phyloP scores from a whole-genome alignment of 1,284 basidiomycete species.

The Pascua guehoae region DNA sequence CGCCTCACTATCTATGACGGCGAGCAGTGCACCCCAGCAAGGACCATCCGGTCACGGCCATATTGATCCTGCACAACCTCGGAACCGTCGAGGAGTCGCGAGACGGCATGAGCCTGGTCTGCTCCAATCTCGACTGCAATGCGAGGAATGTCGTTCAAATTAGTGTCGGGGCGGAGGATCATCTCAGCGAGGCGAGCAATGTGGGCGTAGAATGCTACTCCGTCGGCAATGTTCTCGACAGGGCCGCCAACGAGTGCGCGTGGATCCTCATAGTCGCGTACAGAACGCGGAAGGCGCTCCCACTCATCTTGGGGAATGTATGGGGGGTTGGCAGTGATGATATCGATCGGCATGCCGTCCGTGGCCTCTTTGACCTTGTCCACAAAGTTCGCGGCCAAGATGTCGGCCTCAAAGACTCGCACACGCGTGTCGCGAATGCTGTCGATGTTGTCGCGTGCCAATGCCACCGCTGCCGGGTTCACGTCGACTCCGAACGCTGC shows the following conservation, averaged over 20 bases:
- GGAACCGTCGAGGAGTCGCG: slow-evolving; percentile 57
- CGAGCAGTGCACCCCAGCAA: slow-evolving; percentile 16
- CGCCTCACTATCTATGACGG: too few relatives aligned
- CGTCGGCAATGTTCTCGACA: slow-evolving; percentile 57
- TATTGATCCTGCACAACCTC: slow-evolving; percentile 76
- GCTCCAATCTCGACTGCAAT: slow-evolving; percentile 77
- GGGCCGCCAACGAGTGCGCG: slow-evolving; percentile 73
- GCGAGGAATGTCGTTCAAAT: slow-evolving; percentile 24
- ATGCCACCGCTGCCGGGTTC: slow-evolving; percentile 61
- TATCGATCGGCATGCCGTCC: slow-evolving; percentile 54
- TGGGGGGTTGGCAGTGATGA: slow-evolving; percentile 89
- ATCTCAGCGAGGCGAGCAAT: slow-evolving; percentile 61
- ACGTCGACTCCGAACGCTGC: slow-evolving; percentile 69
- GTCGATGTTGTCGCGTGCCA: slow-evolving; percentile 67
- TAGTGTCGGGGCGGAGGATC: slow-evolving; percentile 52
- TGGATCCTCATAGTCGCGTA: slow-evolving; percentile 72
- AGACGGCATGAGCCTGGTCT: slow-evolving; percentile 64
- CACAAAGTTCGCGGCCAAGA: slow-evolving; percentile 47
- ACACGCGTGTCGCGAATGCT: slow-evolving; percentile 4
- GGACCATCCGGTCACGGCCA: slow-evolving; percentile 54
- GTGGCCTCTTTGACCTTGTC: slow-evolving; percentile 11
- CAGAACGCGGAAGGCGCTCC: slow-evolving; percentile 60
- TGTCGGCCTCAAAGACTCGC: slow-evolving; percentile 49
- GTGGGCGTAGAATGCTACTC: slow-evolving; percentile 70
- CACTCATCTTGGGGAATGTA: slow-evolving; percentile 74